phyloP scores from a whole-genome alignment of 257 asterid genomes.

The Linderniella brevidens region DNA sequence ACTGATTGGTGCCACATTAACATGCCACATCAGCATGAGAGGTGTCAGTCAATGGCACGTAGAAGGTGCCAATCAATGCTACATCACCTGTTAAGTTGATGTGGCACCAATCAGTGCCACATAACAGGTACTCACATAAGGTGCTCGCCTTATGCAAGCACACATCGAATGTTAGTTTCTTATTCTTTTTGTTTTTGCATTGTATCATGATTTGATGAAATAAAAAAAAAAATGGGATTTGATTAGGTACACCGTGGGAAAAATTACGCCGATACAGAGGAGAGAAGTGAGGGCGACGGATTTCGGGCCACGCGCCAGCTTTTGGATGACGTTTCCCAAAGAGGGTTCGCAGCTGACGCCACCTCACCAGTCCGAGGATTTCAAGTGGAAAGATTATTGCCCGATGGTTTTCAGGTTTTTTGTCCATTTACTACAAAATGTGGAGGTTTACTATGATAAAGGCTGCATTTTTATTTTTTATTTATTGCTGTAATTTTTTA shows the following conservation, averaged over 20 bases:
- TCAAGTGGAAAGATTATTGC: constrained; percentile 97
- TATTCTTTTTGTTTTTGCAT: no score
- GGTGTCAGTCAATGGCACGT: no score
- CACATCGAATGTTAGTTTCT: no score
- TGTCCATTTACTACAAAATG: no score
- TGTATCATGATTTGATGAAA: constrained; percentile 13
- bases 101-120: no score
- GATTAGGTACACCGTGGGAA: constrained; percentile 89
- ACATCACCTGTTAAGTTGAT: no score
- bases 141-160: no score
- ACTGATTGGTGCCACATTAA: no score
- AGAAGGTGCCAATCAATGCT: no score
- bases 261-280: constrained; percentile 91
- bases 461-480: background rate
- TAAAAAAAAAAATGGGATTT: no score
- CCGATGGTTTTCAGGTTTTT: constrained; percentile 93
- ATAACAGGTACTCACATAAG: no score
- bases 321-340: constrained; percentile 92
- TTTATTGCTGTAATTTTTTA: constrained; percentile 4
- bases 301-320: constrained; percentile 81
- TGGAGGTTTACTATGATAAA: background rate
- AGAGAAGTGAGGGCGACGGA: constrained; percentile 79
- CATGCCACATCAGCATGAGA: no score
- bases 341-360: constrained; percentile 90
- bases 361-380: constrained; percentile 84